These are phyloP conservation scores for Zygotorulaspora florentina DNA, from an alignment of 805 yeast species.

Conservation along the genomic window DNA sequence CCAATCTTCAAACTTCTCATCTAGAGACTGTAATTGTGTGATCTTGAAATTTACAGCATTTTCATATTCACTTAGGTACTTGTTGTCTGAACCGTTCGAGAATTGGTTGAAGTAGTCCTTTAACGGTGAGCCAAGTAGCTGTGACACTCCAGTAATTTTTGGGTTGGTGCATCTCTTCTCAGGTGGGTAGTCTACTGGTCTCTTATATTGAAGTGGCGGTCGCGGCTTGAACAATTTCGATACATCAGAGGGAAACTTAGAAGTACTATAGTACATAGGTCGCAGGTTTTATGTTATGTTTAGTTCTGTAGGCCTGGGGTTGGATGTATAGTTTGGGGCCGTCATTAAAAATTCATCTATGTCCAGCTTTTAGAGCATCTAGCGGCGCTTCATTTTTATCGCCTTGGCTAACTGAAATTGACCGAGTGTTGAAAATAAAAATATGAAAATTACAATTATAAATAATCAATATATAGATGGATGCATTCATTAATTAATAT, in stretches of 20 bases:
- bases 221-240: slow-evolving; percentile 45
- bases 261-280: slow-evolving; percentile 28
- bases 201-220: slow-evolving; percentile 49
- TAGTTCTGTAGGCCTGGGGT: neutral
- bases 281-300: neutral
- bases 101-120: slow-evolving; percentile 32
- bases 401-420: neutral
- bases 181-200: slow-evolving; percentile 48
- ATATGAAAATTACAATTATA: slow-evolving; percentile 1
- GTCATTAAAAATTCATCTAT: neutral
- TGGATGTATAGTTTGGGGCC: neutral
- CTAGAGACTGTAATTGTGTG: slow-evolving; percentile 32
- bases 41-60: slow-evolving; percentile 14
- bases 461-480: slow-evolving; percentile 3
- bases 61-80: slow-evolving; percentile 30
- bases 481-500: neutral
- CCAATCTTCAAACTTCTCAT: slow-evolving; percentile 42
- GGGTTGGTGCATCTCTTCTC: slow-evolving; percentile 44
- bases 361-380: no score
- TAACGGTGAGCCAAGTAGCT: slow-evolving; percentile 22
- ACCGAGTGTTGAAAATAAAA: neutral
- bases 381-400: neutral
- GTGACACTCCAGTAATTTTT: slow-evolving; percentile 44
- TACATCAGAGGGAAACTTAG: slow-evolving; percentile 40
- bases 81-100: slow-evolving; percentile 24